A percentile compares a stretch with the other conserved stretches of the same genome.
Conservation (phyloP, 2,329 filamentous ascomycete genomes). For the Aspergillus tamarii region DNA sequence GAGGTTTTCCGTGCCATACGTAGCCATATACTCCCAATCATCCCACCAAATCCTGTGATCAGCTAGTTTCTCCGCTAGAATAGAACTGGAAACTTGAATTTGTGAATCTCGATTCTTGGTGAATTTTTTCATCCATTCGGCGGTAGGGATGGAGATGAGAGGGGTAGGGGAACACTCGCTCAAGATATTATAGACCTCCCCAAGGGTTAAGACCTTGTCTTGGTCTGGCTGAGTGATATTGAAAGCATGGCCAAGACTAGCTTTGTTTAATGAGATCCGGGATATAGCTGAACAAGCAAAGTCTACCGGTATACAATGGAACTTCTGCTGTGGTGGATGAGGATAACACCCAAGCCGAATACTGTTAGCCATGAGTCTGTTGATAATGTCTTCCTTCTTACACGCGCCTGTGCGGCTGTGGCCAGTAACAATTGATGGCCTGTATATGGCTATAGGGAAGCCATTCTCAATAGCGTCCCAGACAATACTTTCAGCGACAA, state of each 20-base stretch:
- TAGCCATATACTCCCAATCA: conserved; percentile 4
- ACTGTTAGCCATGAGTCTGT: conserved; percentile 21
- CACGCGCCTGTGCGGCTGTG: conserved; percentile 20
- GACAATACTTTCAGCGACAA: conserved; percentile 23
- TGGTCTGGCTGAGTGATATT: conserved; percentile 20
- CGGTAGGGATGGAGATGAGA: conserved; percentile 1
- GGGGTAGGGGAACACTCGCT: conserved; percentile 2
- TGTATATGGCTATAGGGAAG: conserved; percentile 23
- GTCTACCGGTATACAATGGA: conserved; percentile 22
- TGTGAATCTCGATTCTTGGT: not conserved
- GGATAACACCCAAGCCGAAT: conserved; percentile 22
- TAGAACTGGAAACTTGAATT: not conserved
- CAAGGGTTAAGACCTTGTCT: conserved; percentile 2
- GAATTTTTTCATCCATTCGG: conserved; percentile 5
- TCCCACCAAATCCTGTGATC: conserved; percentile 8
- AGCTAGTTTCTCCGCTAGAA: conserved; percentile 5
- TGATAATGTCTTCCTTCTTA: conserved; percentile 22
- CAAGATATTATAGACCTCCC: conserved; percentile 5
- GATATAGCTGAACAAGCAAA: conserved; percentile 18
- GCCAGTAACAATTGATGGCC: conserved; percentile 22
- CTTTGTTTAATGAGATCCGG: conserved; percentile 13
- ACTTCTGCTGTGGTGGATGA: conserved; percentile 7
- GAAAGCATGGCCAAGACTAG: conserved; percentile 21
- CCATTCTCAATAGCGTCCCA: conserved; percentile 23
- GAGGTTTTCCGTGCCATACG: conserved; percentile 10